These are phyloP conservation scores for Hypoxylon crocopeplum DNA, from an alignment of 495 filamentous ascomycete genomes.

Conservation along the genomic window DNA sequence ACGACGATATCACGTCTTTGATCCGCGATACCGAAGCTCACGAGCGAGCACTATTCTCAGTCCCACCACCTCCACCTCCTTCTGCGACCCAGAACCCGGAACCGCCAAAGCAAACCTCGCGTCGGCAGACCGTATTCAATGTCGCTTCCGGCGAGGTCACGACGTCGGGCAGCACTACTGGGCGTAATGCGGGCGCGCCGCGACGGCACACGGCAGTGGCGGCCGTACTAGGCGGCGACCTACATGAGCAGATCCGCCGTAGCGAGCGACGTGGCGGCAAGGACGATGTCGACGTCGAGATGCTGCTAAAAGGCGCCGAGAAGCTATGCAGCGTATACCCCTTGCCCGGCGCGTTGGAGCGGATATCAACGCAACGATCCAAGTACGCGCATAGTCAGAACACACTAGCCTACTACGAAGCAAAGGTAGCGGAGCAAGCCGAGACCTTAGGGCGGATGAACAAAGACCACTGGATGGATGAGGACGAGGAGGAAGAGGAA, in stretches of 20 bases:
- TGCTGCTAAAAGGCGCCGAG: conserved; percentile 86
- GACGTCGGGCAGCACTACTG: conserved; percentile 50
- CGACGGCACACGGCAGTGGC: conserved; percentile 85
- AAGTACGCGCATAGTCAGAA: conserved; percentile 74
- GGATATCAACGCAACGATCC: conserved; percentile 72
- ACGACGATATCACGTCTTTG: conserved; percentile 88
- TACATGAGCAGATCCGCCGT: conserved; percentile 80
- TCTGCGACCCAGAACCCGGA: conserved; percentile 41
- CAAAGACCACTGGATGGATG: conserved; percentile 55
- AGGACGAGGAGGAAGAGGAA: conserved; percentile 53
- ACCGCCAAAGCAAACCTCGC: conserved; percentile 41
- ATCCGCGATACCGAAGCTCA: conserved; percentile 96
- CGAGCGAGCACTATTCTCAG: conserved; percentile 93
- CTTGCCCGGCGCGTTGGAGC: conserved; percentile 80
- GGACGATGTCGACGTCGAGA: conserved; percentile 84
- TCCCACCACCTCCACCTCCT: conserved; percentile 69
- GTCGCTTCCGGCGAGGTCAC: conserved; percentile 62
- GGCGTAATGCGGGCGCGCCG: conserved; percentile 56
- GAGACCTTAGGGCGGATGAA: conserved; percentile 78
- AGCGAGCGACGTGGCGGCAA: conserved; percentile 55
- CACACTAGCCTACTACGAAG: conserved; percentile 81
- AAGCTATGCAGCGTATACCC: conserved; percentile 90
- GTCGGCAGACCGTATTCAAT: conserved; percentile 63
- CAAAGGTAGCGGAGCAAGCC: conserved; percentile 77
- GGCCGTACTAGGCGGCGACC: conserved; percentile 83